Evolutionary conservation across 345 rosid genomes (phyloP).

Genomic region (Acer saccharum): DNA sequence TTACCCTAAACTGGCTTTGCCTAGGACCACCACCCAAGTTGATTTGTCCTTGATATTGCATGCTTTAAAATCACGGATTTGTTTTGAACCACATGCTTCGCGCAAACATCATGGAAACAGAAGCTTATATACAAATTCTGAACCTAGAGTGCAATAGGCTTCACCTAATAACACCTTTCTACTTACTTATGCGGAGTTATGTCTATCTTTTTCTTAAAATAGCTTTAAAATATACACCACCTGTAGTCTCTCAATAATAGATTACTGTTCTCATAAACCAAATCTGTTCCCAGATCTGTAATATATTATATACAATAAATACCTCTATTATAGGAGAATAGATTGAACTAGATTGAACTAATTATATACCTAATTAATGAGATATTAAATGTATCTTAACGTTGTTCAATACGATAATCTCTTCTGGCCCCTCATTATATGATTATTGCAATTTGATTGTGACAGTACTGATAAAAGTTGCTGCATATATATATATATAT

Average conservation of each 20-base stretch:
- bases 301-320: neutral
- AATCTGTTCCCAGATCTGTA: constrained; percentile 3
- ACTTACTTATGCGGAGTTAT: neutral
- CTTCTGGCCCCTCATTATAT: no score
- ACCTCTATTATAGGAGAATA: no score
- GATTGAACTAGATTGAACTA: no score
- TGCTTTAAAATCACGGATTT: no score
- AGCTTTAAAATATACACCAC: neutral
- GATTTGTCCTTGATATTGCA: no score
- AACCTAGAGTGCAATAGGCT: neutral
- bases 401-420: no score
- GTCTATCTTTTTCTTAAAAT: constrained; percentile 6
- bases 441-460: constrained; percentile 18
- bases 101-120: no score
- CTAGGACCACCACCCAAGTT: no score
- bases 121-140: no score
- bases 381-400: neutral
- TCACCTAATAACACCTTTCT: neutral
- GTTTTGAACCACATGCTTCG: no score
- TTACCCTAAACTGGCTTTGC: no score
- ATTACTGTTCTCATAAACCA: neutral
- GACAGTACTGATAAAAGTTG: constrained; percentile 17
- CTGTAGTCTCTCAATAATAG: neutral
- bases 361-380: neutral
- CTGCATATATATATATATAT: neutral